A percentile compares a stretch with the other conserved stretches of the same genome.
Evolutionary conservation across 2,329 filamentous ascomycete genomes (phyloP).

Genomic region (Malbranchea cinnamomea): DNA sequence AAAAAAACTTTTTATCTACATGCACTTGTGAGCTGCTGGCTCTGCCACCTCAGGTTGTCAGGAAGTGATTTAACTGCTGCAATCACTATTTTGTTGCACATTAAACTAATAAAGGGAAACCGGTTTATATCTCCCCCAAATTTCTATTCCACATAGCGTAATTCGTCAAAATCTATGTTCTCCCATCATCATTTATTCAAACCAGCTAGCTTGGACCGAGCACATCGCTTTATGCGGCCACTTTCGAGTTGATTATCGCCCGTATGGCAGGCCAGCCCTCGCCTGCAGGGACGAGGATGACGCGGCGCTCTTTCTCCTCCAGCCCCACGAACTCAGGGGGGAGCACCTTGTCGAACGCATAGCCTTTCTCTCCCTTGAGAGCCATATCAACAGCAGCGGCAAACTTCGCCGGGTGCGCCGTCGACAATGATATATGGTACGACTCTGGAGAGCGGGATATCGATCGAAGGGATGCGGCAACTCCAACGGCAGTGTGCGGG

Average conservation of each 20-base stretch:
- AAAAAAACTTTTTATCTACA: too few relatives aligned
- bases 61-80: too few relatives aligned
- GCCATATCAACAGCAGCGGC: constrained; percentile 69
- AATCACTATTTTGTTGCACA: too few relatives aligned
- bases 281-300: constrained; percentile 50
- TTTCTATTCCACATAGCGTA: too few relatives aligned
- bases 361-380: constrained; percentile 53
- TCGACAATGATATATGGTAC: constrained; percentile 71
- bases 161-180: too few relatives aligned
- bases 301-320: constrained; percentile 57
- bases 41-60: too few relatives aligned
- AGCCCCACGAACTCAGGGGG: constrained; percentile 71
- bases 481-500: constrained; percentile 80
- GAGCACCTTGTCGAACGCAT: constrained; percentile 63
- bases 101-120: too few relatives aligned
- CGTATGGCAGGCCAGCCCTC: constrained; percentile 59
- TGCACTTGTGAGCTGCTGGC: too few relatives aligned
- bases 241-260: constrained; percentile 59
- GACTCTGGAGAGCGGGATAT: constrained; percentile 37
- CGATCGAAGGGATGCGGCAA: constrained; percentile 60
- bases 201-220: too few relatives aligned
- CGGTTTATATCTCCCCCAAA: too few relatives aligned
- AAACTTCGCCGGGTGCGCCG: constrained; percentile 94
- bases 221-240: too few relatives aligned
- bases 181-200: too few relatives aligned